A percentile compares a stretch with the other conserved stretches of the same genome.
phyloP scores from a whole-genome alignment of 1,284 basidiomycete species.

The Pholiota adiposa region DNA sequence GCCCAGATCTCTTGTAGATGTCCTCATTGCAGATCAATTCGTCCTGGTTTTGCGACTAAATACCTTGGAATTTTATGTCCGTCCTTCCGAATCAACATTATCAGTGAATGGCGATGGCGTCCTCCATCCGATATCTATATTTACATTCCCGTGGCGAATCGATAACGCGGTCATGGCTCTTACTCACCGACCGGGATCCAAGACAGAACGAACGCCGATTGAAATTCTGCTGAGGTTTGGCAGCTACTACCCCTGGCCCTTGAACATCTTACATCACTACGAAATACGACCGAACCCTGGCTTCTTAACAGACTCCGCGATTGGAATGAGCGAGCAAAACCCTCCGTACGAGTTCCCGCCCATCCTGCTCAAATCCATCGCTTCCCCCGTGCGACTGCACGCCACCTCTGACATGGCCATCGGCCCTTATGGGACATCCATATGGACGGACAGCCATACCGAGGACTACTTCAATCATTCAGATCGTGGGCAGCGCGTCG shows the following conservation, averaged over 20 bases:
- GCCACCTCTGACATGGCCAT: conserved; percentile 55
- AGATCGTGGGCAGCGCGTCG: conserved; percentile 61
- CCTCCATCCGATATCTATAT: conserved; percentile 46
- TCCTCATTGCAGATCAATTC: conserved; percentile 43
- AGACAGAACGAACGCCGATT: conserved; percentile 22
- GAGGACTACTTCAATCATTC: conserved; percentile 50
- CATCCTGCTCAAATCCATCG: conserved; percentile 44
- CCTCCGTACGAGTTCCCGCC: conserved; percentile 52
- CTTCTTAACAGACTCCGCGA: conserved; percentile 32
- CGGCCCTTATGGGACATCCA: conserved; percentile 60
- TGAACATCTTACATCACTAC: conserved; percentile 68
- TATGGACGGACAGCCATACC: conserved; percentile 68
- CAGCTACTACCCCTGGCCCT: conserved; percentile 65
- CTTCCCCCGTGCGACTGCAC: conserved; percentile 63
- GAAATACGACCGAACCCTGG: conserved; percentile 47
- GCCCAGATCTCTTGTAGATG: conserved; percentile 40
- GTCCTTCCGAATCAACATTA: conserved; percentile 16
- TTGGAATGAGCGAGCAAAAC: conserved; percentile 38
- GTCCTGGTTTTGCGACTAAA: conserved; percentile 44
- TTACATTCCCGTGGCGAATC: conserved; percentile 58
- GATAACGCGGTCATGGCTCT: conserved; percentile 50
- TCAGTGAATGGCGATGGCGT: conserved; percentile 13
- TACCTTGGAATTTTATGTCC: conserved; percentile 42
- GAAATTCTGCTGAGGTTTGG: conserved; percentile 62
- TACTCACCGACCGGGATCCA: conserved; percentile 23